phyloP scores from a whole-genome alignment of 140 eudicot genomes.

The Anethum foeniculum region DNA sequence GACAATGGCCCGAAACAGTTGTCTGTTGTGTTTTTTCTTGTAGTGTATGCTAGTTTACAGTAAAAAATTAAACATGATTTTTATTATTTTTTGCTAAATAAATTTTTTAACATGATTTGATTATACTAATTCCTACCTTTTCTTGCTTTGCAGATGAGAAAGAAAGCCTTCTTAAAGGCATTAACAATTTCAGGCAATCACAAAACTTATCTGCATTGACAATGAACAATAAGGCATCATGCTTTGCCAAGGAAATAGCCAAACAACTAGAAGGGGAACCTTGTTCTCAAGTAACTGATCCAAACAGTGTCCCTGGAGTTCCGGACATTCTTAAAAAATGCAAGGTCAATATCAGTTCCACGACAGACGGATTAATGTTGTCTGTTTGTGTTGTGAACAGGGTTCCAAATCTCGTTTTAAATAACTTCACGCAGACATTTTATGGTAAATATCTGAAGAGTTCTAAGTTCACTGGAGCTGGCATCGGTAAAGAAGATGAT shows the following conservation, averaged over 20 bases:
- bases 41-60: not conserved
- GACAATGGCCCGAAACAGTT: too few relatives aligned
- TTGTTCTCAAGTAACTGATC: constrained; percentile 1
- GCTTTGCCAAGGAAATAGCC: constrained; percentile 5
- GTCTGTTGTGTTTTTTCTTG: not conserved
- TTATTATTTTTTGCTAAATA: too few relatives aligned
- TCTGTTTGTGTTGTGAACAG: constrained; percentile 2
- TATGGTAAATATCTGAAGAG: not conserved
- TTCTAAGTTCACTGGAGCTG: constrained; percentile 3
- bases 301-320: constrained; percentile 1
- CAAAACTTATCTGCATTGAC: not conserved
- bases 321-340: not conserved
- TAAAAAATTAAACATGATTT: too few relatives aligned
- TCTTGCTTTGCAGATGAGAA: not conserved
- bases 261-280: constrained; percentile 2
- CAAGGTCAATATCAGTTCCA: not conserved
- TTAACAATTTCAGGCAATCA: not conserved
- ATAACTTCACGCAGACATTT: not conserved
- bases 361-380: not conserved
- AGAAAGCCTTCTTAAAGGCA: constrained; percentile 3
- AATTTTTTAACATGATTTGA: not conserved
- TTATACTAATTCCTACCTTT: not conserved
- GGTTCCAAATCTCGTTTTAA: not conserved
- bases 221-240: not conserved
- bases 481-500: not conserved